Conservation (phyloP, 345 rosid species). For the Aquilaria malaccensis region DNA sequence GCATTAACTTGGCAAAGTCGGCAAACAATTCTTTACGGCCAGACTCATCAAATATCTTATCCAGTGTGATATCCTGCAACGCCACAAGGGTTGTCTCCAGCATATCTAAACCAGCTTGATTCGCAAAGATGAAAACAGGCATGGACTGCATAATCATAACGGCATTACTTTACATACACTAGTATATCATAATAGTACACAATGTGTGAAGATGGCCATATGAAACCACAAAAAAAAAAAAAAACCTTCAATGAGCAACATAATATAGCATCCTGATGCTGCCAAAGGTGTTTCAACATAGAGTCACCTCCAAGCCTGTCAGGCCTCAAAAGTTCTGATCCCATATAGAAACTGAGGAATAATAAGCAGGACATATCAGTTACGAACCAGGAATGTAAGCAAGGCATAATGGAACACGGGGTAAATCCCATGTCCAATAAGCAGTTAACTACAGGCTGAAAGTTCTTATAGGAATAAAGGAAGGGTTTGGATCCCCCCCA, state of each 20-base stretch:
- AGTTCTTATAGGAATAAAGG: too few relatives aligned
- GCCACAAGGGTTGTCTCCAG: constrained; percentile 95
- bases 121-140: constrained; percentile 88
- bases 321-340: constrained; percentile 58
- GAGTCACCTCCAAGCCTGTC: constrained; percentile 57
- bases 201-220: not conserved
- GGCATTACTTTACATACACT: not conserved
- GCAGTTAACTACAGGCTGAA: too few relatives aligned
- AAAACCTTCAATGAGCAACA: constrained; percentile 88
- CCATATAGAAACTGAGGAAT: constrained; percentile 51
- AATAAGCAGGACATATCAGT: constrained; percentile 11
- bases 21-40: constrained; percentile 72
- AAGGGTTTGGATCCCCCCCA: too few relatives aligned
- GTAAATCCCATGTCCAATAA: too few relatives aligned
- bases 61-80: constrained; percentile 87
- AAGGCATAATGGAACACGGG: too few relatives aligned
- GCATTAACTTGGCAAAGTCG: constrained; percentile 86
- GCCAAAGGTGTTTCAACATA: constrained; percentile 74
- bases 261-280: constrained; percentile 83
- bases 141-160: constrained; percentile 43
- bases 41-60: constrained; percentile 83
- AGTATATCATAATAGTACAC: not conserved
- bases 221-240: not conserved
- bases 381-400: not conserved
- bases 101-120: constrained; percentile 99